Base-by-base conservation (phyloP, 768 basidiomycete genomes). In the Tephrocybe sp. region DNA sequence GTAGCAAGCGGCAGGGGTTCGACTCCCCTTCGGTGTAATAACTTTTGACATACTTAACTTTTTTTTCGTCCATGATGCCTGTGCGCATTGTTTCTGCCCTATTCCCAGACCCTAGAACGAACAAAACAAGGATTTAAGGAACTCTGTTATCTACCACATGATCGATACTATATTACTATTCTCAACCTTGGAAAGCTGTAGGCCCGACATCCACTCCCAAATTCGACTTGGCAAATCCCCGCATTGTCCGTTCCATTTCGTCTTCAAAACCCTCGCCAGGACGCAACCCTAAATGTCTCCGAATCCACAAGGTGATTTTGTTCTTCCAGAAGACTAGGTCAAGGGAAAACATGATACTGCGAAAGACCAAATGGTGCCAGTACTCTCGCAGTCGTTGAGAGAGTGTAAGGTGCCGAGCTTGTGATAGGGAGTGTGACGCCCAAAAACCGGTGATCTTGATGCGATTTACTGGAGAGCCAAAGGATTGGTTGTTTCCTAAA, bases 361-460 rank as follows among this genome's bases (percentile, higher is more conserved):
- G 69, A 70, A 92, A 97, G 11, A 82, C 56, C 33, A 84, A 54
- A 56, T 90, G 73, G 44, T 79, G 72, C 64, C 71, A 78, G 58
- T 78, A 78, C 60, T 85, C 84, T 33, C 62, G 63, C 1, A 79
- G 30, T 3, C 79, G 75, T 37, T 71, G 64, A 3, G 57, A 43
- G 39, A 79, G 50, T 13, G 72, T 54, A 25, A 82, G 71, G 50
- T 74, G 57, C 13, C 71, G 57, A 23, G 72, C 67, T n/a, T 69
- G 67, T 9, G 74, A 67, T 4, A 88, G 73, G 3, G 87, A 85
- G 19, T 76, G 74, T 3, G 89, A 84, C 22, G 91, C 93, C 80
- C 83, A 91, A 62, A 79, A 80, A 0, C 88, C 92, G 0, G 88
- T 91, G 46, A 94, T 88, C 65, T 91, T 93, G 69, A 97, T 85